Evolutionary conservation across 257 asterid species (phyloP).

Genomic region (Ilex asprella): DNA sequence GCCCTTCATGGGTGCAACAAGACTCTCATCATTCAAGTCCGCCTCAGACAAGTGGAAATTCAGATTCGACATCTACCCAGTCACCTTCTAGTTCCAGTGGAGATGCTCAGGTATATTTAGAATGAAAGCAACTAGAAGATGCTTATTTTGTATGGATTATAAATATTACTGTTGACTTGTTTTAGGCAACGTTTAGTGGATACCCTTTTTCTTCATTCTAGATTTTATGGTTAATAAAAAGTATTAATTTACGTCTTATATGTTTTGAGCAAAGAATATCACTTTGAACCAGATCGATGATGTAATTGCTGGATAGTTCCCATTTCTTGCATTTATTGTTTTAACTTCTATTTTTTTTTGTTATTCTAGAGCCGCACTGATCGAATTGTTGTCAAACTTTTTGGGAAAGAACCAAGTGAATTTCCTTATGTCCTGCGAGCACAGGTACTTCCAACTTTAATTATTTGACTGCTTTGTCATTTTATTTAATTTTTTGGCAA

Average conservation of each 20-base stretch:
- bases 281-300: neutral
- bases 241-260: constrained; percentile 4
- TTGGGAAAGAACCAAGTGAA: constrained; percentile 76
- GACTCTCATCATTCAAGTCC: constrained; percentile 74
- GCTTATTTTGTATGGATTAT: too few species aligned
- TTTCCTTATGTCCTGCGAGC: constrained; percentile 59
- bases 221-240: too few species aligned
- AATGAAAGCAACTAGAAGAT: too few species aligned
- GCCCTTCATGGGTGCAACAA: constrained; percentile 65
- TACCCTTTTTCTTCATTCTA: too few species aligned
- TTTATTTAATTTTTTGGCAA: constrained; percentile 1
- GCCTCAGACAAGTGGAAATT: constrained; percentile 72
- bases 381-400: constrained; percentile 78
- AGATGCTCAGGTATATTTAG: constrained; percentile 56
- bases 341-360: neutral
- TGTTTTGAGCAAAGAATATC: constrained; percentile 7
- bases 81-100: constrained; percentile 83
- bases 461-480: neutral
- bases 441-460: constrained; percentile 39
- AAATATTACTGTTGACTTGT: too few species aligned
- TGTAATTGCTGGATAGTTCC: neutral
- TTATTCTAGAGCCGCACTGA: constrained; percentile 64
- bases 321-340: neutral
- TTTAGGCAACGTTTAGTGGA: too few species aligned
- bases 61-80: constrained; percentile 76